Evolutionary conservation across 2,329 filamentous ascomycete species (phyloP).

Genomic region (Colletotrichum sp.): DNA sequence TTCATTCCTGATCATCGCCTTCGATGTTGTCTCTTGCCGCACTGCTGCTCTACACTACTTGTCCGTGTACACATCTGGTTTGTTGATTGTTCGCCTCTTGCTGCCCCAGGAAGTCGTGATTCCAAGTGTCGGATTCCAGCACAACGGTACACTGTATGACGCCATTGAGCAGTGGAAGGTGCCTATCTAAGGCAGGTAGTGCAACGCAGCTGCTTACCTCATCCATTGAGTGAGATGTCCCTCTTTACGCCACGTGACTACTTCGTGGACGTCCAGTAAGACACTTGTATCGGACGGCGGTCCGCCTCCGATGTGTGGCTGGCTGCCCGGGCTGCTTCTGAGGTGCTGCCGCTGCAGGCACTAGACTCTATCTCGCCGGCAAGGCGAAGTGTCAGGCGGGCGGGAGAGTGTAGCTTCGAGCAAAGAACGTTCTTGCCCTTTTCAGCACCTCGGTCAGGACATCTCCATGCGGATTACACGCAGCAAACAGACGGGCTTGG

Average conservation of each 20-base stretch:
- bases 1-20: not conserved
- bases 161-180: not conserved
- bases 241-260: not conserved
- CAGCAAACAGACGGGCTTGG: not conserved
- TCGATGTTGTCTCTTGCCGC: not conserved
- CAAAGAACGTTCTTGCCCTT: not conserved
- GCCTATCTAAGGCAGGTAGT: too few relatives aligned
- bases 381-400: not conserved
- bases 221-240: not conserved
- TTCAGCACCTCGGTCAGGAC: not conserved
- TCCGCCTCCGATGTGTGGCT: not conserved
- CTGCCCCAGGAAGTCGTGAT: not conserved
- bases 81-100: not conserved
- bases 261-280: not conserved
- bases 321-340: not conserved
- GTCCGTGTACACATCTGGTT: not conserved
- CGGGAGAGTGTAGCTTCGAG: not conserved
- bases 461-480: not conserved
- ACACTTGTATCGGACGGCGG: not conserved
- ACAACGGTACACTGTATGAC: not conserved
- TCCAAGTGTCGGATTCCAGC: not conserved
- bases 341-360: not conserved
- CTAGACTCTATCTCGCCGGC: not conserved
- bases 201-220: conserved; percentile 5
- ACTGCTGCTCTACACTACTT: not conserved